A percentile compares a stretch with the other conserved stretches of the same genome.
Conservation (phyloP, 805 yeast species). For the Saccharomycopsis schoenii region DNA sequence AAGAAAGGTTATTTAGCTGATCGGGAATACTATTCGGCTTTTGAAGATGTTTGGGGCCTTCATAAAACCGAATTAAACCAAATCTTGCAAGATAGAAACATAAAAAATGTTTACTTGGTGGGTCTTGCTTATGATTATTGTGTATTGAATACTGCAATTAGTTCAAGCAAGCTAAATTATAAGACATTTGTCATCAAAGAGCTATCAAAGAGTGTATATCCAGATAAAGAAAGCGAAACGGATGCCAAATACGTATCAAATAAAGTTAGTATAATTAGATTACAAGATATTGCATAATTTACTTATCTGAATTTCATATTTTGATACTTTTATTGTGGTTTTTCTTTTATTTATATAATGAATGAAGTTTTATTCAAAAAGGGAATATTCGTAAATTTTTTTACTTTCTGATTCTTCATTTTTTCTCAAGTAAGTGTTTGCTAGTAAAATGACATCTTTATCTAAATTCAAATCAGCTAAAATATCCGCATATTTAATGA, state of each 20-base stretch:
- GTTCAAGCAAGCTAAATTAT: conserved; percentile 54
- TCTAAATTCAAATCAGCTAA: conserved; percentile 15
- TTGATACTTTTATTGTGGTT: background rate
- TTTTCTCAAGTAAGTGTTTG: conserved; percentile 6
- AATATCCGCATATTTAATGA: conserved; percentile 8
- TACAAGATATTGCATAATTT: conserved; percentile 4
- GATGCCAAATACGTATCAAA: conserved; percentile 27
- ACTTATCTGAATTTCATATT: background rate
- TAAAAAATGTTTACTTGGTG: conserved; percentile 57
- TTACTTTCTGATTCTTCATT: background rate
- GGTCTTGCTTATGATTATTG: conserved; percentile 88
- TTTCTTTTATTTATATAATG: background rate
- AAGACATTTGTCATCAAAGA: conserved; percentile 50
- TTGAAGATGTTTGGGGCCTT: conserved; percentile 66
- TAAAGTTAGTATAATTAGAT: conserved; percentile 26
- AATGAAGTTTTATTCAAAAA: background rate
- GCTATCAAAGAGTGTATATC: conserved; percentile 46
- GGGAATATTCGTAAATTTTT: background rate
- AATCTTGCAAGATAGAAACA: conserved; percentile 33
- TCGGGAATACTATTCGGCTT: conserved; percentile 83
- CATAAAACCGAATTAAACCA: conserved; percentile 57
- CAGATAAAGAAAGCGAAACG: conserved; percentile 30
- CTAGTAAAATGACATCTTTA: conserved; percentile 9
- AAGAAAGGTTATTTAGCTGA: conserved; percentile 64
- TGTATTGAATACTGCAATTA: conserved; percentile 68